A percentile compares a stretch with the other conserved stretches of the same genome.
Conservation (phyloP, 768 basidiomycete species). For the Neoboletus brunneissimus region DNA sequence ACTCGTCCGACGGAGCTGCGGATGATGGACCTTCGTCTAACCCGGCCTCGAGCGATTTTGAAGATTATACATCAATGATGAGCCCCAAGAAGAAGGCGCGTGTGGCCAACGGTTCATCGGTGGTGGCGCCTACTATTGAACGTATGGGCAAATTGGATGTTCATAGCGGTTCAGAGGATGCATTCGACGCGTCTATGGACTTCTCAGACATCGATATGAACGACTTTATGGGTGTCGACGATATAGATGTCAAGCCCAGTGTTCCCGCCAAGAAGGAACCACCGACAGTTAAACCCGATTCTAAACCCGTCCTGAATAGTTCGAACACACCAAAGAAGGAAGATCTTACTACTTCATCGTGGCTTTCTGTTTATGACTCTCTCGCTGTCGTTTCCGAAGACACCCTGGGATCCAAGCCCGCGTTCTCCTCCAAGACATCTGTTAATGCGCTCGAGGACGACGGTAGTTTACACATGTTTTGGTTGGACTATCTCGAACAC, state of each 20-base stretch:
- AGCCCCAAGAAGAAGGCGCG: slow-evolving; percentile 69
- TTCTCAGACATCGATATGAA: slow-evolving; percentile 61
- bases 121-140: slow-evolving; percentile 54
- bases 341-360: slow-evolving; percentile 49
- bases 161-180: slow-evolving; percentile 47
- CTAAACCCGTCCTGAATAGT: slow-evolving; percentile 8
- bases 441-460: slow-evolving; percentile 74
- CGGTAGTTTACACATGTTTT: slow-evolving; percentile 87
- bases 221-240: slow-evolving; percentile 56
- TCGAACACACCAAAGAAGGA: slow-evolving; percentile 41
- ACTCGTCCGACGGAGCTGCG: slow-evolving; percentile 36
- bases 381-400: slow-evolving; percentile 62
- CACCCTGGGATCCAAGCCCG: slow-evolving; percentile 44
- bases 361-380: slow-evolving; percentile 76
- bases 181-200: slow-evolving; percentile 47
- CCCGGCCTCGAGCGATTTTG: slow-evolving; percentile 46
- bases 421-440: slow-evolving; percentile 39
- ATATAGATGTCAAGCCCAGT: slow-evolving; percentile 46
- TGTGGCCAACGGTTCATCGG: slow-evolving; percentile 41
- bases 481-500: slow-evolving; percentile 92
- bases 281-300: slow-evolving; percentile 3
- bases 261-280: slow-evolving; percentile 28
- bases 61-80: slow-evolving; percentile 46
- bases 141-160: slow-evolving; percentile 60
- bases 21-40: slow-evolving; percentile 27